Base-by-base conservation (phyloP, 768 basidiomycete species). In the Lactarius trivialis region DNA sequence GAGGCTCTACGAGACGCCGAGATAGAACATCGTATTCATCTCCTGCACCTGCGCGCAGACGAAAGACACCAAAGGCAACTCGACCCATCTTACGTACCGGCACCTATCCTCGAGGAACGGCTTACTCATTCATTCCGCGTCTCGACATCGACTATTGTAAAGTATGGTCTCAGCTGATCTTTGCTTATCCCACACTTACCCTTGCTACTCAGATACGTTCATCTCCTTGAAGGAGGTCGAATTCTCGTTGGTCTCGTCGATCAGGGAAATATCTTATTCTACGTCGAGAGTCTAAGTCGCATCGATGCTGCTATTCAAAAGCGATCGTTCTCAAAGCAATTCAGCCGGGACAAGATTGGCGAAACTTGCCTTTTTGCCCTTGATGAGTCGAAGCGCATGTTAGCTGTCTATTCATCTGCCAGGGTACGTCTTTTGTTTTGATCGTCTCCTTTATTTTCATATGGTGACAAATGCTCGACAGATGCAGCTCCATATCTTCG, bases 361-460 rank as follows among this genome's bases (percentile, higher is more conserved):
- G 70, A 74, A 4, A 73, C 79, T 9, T 75, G 77, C 55, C 28
- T 80, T 7, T 53, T 85, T 11, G 75, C 84, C 0, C 82, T 78
- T 60, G 82, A 86, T 51, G 83, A 85, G 65, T 70, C 73, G 17
- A 81, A 78, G 63, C 76, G 78, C 2, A 77, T 80, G 72, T 66
- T 85, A 19, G 77, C 78, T 0, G 61, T 85, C 0, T 79, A 81
- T 56, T 73, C 77, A 8, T 70, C 75, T 0, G 72, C 72, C 12
- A 82, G 77, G 71, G 82, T 78, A 24, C 2, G 65, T 56, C 21
- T 7, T 53, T 56, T 43, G 15, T 36, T 51, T 4, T 34, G 1
- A 6, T 5, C 4, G 5, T 24, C 45, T 14, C 24, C 37, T 12
- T 6, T 14, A 6, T 9, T 7, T 8, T 24, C 8, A n/a, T 19